Evolutionary conservation across 495 filamentous ascomycete genomes (phyloP).

Genomic region (Xeromyces bisporus): DNA sequence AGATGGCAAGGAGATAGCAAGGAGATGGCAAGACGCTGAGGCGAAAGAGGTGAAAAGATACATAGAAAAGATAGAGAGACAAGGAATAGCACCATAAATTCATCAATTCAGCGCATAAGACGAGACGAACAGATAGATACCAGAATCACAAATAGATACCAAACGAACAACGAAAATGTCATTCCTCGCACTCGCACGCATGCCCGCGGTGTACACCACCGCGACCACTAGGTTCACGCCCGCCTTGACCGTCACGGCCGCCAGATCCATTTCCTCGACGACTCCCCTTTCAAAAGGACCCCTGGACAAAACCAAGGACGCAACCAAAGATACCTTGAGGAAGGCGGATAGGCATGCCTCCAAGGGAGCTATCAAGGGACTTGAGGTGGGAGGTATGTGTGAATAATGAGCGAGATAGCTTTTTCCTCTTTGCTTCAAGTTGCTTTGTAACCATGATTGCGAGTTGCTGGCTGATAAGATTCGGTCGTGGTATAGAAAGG

Average conservation of each 20-base stretch:
- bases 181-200: constrained; percentile 7
- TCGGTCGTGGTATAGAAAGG: constrained; percentile 32
- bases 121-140: too few species aligned
- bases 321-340: constrained; percentile 39
- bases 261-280: constrained; percentile 17
- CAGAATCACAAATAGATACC: too few species aligned
- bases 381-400: constrained; percentile 39
- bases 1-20: too few species aligned
- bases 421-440: neutral
- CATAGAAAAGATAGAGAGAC: too few species aligned
- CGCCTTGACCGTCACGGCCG: constrained; percentile 2
- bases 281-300: constrained; percentile 16
- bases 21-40: too few species aligned
- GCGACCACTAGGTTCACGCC: constrained; percentile 3
- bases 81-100: neutral
- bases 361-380: constrained; percentile 40
- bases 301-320: constrained; percentile 35
- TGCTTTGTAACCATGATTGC: too few species aligned
- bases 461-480: too few species aligned
- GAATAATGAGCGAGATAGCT: too few species aligned
- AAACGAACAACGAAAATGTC: constrained; percentile 8
- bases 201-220: neutral
- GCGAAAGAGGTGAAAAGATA: neutral
- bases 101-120: neutral
- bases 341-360: constrained; percentile 37